These are phyloP conservation scores for Phenoliferia sp. DNA, from an alignment of 1,284 basidiomycete species.

Conservation along the genomic window DNA sequence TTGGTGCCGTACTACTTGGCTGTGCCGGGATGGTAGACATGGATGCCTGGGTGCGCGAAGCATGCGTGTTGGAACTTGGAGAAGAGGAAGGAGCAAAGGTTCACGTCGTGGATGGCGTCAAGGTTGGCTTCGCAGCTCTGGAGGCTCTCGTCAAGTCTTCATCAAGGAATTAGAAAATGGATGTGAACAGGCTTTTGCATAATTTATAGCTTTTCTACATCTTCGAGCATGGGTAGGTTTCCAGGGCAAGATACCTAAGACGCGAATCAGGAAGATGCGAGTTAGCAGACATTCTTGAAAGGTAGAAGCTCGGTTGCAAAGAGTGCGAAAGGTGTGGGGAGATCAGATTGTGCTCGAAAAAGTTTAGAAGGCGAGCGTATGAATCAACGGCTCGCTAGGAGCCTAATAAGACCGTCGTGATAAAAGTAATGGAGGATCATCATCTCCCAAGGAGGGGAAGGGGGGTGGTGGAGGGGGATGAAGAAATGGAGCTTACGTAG, in stretches of 20 bases:
- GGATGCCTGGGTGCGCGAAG: conserved; percentile 42
- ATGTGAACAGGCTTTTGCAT: no score
- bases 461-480: background rate
- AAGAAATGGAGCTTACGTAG: background rate
- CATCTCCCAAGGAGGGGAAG: conserved; percentile 19
- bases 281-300: background rate
- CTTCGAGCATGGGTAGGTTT: no score
- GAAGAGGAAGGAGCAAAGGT: conserved; percentile 37
- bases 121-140: conserved; percentile 34
- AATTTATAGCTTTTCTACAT: no score
- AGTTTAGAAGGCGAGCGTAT: conserved; percentile 31
- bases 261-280: no score
- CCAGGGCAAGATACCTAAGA: no score
- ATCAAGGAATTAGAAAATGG: background rate
- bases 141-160: conserved; percentile 6
- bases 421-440: conserved; percentile 28
- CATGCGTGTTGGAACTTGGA: conserved; percentile 33
- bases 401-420: conserved; percentile 33
- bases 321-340: background rate
- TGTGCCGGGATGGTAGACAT: conserved; percentile 54
- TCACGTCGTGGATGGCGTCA: conserved; percentile 49
- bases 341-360: conserved; percentile 31
- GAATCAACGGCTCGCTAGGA: conserved; percentile 14
- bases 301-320: background rate
- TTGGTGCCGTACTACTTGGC: conserved; percentile 48